Base-by-base conservation (phyloP, 2,329 filamentous ascomycete species). In the Penicillium sp. region DNA sequence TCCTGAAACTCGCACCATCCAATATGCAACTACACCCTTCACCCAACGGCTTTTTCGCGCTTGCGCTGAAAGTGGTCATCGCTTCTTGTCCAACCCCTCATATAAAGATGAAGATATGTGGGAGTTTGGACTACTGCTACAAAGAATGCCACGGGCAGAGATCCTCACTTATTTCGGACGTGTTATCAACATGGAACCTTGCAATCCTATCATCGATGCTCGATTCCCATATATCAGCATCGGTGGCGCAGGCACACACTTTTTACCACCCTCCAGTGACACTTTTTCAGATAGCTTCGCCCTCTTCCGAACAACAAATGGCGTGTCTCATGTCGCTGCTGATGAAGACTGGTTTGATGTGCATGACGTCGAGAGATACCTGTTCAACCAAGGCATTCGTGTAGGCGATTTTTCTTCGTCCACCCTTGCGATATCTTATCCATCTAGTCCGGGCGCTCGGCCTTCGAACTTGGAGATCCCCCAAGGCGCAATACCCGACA, bases 311-410 rank as follows among this genome's bases (percentile, higher is more conserved):
- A 52, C 7, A 40, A 50, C 59, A 12, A 61, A 61, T 43, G 59
- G 59, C 1, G 49, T 59, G 10, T 38, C n/a, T 25, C 19, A 50
- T 25, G 7, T 59, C 51, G 30, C 30, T 33, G 47, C 52, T 4
- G 56, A 57, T 17, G 52, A 61, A 31, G 55, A 64, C 22, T 65
- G 63, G 63, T 64, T 62, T 33, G 63, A 65, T 46, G 49, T 56
- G 11, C 53, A 58, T 41, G 63, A 65, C 47, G 43, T 65, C 3
- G 61, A 65, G 31, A 57, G 58, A 9, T 64, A 57, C 43, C 30
- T 64, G 33, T 33, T 50, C 12, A 50, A 50, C 10, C 53, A 53
- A 43, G 55, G 55, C 2, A 50, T 54, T n/a, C 6, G 5, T 14
- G n/a, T 42, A 26, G 44, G 52, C 16, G 38, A 50, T 1, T 54